Evolutionary conservation across 495 filamentous ascomycete genomes (phyloP), one percentile per base, ranked within the genome.

Genomic region (Podospora bellae-mahoneyi): DNA sequence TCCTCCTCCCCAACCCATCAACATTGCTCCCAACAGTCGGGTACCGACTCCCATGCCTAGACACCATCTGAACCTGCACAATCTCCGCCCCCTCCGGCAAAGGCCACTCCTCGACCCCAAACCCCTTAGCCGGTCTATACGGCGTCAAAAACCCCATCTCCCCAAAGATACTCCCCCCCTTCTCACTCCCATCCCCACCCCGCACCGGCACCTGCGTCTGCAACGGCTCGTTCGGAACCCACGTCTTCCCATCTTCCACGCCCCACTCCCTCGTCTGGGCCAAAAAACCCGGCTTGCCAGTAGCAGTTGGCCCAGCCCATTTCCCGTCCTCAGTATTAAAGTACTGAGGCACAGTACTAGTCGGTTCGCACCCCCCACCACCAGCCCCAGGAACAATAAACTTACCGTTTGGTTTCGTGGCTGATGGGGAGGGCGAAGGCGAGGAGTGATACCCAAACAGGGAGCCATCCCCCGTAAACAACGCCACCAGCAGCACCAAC

Each of bases 1-100:
- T 85, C 63, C 93, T 88, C 4, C 79, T 78, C 5, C 84, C 75
- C 62, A 94, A 80, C 7, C 85, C 78, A 19, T 73, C 67, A 16
- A 81, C 81, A 72, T 92, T 92, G 7, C 73, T 75, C 23, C 81
- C 79, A 2, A 73, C 71, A 0, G 92, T 94, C 23, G 92, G 92
- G 76, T 90, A 90, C 68, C 92, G 84, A 9, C 90, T 89, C 13
- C 92, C 92, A 78, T 96, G 92, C 5, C 92, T 85, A 5, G 90
- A 91, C 56, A 96, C 82, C 55, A 92, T 80, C 73, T 93, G 84
- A 57, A 89, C 77, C 66, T 86, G 84, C 23, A 79, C 77, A 60
- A 89, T 86, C 39, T 85, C 83, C 0, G 84, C 80, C 1, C 83
- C 86, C 0, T 73, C 60, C n/a, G 86, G 86, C 3, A 88, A 67